Conservation (phyloP, 768 basidiomycete genomes). For the Saitozyma podzolica region DNA sequence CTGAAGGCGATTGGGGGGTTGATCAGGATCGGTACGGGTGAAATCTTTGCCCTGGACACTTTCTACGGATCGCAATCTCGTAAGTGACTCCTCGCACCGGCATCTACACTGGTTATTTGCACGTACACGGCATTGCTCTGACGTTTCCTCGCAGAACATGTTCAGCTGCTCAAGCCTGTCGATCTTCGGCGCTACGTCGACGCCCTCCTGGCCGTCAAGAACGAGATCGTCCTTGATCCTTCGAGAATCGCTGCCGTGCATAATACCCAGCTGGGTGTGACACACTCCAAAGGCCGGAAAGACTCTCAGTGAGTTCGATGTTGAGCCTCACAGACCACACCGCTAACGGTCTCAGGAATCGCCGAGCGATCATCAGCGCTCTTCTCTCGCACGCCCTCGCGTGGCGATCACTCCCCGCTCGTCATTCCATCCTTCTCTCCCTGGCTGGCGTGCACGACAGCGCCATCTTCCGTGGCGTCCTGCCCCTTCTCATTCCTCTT, state of each 20-base stretch:
- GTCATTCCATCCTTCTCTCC: constrained; percentile 61
- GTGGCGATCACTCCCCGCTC: constrained; percentile 58
- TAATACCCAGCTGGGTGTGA: constrained; percentile 62
- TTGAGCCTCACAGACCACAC: no score
- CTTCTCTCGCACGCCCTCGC: constrained; percentile 75
- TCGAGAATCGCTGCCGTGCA: constrained; percentile 53
- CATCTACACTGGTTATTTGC: not conserved
- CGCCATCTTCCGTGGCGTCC: constrained; percentile 60
- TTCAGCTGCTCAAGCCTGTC: constrained; percentile 40
- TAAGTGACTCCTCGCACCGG: constrained; percentile 10
- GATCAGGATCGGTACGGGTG: constrained; percentile 3
- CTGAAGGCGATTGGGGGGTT: constrained; percentile 26
- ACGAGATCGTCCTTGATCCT: constrained; percentile 62
- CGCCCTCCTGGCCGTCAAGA: constrained; percentile 68
- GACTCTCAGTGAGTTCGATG: constrained; percentile 19
- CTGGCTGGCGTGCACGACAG: constrained; percentile 59
- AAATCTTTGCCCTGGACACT: constrained; percentile 49
- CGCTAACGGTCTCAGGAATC: constrained; percentile 55
- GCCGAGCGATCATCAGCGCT: constrained; percentile 67
- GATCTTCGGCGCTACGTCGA: constrained; percentile 66
- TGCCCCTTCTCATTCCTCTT: constrained; percentile 60
- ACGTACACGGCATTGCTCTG: not conserved
- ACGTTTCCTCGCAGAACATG: constrained; percentile 9
- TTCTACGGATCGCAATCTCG: constrained; percentile 49
- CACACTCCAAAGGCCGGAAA: constrained; percentile 54